Base-by-base conservation (phyloP, 108 stramenopile species). In the Thalassiosira profunda region DNA sequence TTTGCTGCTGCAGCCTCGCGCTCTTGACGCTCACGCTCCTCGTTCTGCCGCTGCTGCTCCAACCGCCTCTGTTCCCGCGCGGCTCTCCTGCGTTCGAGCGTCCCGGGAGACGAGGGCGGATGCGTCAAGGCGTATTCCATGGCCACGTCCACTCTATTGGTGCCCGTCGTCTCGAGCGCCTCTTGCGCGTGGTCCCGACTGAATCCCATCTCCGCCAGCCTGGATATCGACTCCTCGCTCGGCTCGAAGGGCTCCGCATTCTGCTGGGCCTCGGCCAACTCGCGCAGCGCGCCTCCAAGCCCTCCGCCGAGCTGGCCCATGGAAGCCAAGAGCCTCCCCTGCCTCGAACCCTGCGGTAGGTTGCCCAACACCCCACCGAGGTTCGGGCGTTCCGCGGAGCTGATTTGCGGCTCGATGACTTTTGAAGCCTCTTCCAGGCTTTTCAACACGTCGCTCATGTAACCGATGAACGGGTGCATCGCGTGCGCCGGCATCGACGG, bases 151-250 rank as follows among this genome's bases (percentile, higher is more conserved):
- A 94, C 55, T 25, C 81, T 23, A 23, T 36, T 36, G 21, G 38
- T 42, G 17, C 33, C 51, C 18, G 33, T 31, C 6, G 51, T 52
- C 51, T 52, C 51, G 5, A 52, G 21, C 33, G 51, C 51, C 29
- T 52, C 51, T 1, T 31, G 42, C 31, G 93, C 89, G 66, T 95
- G 90, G 45, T 95, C 94, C 31, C 96, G 85, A 28, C 56, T 63
- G 62, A 98, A 96, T 35, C 97, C 95, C 97, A 98, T 96, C 52
- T 96, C 97, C 30, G 63, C 58, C 10, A 98, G 67, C 41, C 81
- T 73, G 2, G 76, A 63, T 40, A 95, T 82, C 31, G 86, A 60
- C 24, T 86, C 89, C 51, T 96, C 97, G 48, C 80, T 87, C 9
- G 95, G 83, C 54, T 78, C 86, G 70, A 96, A 94, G 2, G 58